Evolutionary conservation across 768 basidiomycete genomes (phyloP), one percentile per base, ranked within the genome.

Genomic region (Leccinum longicurvipes): DNA sequence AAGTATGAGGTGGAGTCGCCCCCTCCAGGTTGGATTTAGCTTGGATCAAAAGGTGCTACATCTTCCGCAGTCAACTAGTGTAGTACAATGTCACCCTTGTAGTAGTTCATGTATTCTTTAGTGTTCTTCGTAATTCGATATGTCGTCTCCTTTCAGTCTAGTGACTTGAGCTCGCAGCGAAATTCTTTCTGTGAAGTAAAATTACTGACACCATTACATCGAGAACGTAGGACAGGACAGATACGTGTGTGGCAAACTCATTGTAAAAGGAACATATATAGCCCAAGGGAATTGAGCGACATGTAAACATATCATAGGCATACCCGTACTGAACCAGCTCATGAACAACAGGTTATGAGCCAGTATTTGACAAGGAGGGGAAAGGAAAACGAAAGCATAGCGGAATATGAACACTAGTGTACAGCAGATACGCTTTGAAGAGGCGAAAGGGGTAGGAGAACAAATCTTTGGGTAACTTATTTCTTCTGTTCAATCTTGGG

Each of bases 1-100:
- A 54, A 41, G 39, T 44, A 50, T 23, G 60, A 55, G 10, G 25
- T 57, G 27, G 58, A 48, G 10, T 47, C 56, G n/a, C 65, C 72
- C 25, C 72, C 78, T 63, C 76, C 75, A 59, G 79, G 79, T 64
- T 81, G 80, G 80, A 79, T 81, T 56, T 81, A 65, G 68, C 52
- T 34, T 32, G 23, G 52, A 19, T 29, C 21, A 28, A n/a, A 23
- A 23, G 9, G 36, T 39, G 27, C 2, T 25, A 48, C 3, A 3
- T 42, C 47, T 44, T 52, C 23, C 1, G 17, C 19, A 47, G 10
- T 3, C 17, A 31, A 7, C 36, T n/a, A 19, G 46, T 48, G 50
- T 14, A 23, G n/a, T 28, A 25, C 15, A 23, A 24, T 47, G n/a
- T n/a, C n/a, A n/a, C n/a, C n/a, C 47, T 6, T 50, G 34, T 57